Evolutionary conservation across 2,329 filamentous ascomycete species (phyloP).

Genomic region (Biscogniauxia mediterranea): DNA sequence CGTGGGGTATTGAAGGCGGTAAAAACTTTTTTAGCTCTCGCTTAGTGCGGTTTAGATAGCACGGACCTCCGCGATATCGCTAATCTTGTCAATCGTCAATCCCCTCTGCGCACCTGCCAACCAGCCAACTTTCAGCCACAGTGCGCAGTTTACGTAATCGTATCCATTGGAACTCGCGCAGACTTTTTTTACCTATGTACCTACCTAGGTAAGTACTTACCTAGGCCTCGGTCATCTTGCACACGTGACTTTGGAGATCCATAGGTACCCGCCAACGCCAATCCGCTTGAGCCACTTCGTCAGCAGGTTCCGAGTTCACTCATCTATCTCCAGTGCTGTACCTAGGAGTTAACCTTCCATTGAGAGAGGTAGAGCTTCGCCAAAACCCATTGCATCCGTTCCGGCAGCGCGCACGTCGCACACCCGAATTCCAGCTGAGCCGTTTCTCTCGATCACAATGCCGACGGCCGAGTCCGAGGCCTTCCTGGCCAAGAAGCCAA

Average conservation of each 20-base stretch:
- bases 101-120: too few relatives aligned
- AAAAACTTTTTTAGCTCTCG: slow-evolving; percentile 12
- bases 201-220: too few relatives aligned
- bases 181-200: too few relatives aligned
- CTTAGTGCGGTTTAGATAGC: slow-evolving; percentile 10
- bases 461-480: slow-evolving; percentile 79
- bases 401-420: not conserved
- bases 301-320: not conserved
- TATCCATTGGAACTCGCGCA: too few relatives aligned
- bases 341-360: too few relatives aligned
- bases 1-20: slow-evolving; percentile 30
- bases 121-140: too few relatives aligned
- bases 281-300: not conserved
- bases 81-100: not conserved
- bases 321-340: too few relatives aligned
- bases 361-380: not conserved
- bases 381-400: not conserved
- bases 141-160: too few relatives aligned
- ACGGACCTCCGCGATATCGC: slow-evolving; percentile 3
- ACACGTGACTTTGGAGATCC: not conserved
- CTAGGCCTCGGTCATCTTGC: not conserved
- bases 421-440: too few relatives aligned
- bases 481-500: slow-evolving; percentile 82
- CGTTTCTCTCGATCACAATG: slow-evolving; percentile 47
- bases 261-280: not conserved